phyloP scores from a whole-genome alignment of 2,329 filamentous ascomycete genomes.

The Aspergillus sergii region DNA sequence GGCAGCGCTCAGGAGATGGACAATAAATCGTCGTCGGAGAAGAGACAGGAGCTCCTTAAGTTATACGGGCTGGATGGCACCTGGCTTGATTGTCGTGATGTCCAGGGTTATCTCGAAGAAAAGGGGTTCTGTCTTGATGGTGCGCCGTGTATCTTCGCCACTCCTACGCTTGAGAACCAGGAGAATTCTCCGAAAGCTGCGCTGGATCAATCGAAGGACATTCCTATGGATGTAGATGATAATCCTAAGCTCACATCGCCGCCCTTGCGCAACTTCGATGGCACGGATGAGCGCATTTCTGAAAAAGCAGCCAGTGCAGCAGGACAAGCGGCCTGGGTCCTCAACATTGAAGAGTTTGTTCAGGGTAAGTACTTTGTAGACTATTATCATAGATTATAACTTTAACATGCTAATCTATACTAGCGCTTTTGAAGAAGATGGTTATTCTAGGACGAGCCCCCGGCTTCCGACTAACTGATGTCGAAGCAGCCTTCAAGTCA shows the following conservation, averaged over 20 bases:
- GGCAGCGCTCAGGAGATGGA: not conserved
- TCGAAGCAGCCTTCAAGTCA: slow-evolving; percentile 10
- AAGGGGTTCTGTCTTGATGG: slow-evolving; percentile 6
- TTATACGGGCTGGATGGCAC: slow-evolving; percentile 20
- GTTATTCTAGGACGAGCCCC: slow-evolving; percentile 18
- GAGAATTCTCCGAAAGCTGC: not conserved
- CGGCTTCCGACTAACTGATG: slow-evolving; percentile 15
- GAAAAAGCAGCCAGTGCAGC: not conserved
- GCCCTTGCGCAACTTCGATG: not conserved
- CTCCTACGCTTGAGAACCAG: not conserved
- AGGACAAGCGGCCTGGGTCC: not conserved
- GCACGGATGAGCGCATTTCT: not conserved
- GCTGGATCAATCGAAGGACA: not conserved
- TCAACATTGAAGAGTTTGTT: slow-evolving; percentile 12
- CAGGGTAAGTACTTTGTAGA: not conserved
- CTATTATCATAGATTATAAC: too few relatives aligned
- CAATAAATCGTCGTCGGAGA: not conserved
- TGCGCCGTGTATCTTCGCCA: not conserved
- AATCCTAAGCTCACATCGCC: not conserved
- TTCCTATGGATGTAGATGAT: not conserved
- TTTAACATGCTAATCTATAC: not conserved
- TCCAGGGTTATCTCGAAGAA: slow-evolving; percentile 22
- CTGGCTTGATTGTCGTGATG: slow-evolving; percentile 27
- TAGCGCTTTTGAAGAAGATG: slow-evolving; percentile 15
- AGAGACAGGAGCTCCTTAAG: slow-evolving; percentile 11